Evolutionary conservation across 2,329 filamentous ascomycete species (phyloP).

Genomic region (Aspergillus sojae): DNA sequence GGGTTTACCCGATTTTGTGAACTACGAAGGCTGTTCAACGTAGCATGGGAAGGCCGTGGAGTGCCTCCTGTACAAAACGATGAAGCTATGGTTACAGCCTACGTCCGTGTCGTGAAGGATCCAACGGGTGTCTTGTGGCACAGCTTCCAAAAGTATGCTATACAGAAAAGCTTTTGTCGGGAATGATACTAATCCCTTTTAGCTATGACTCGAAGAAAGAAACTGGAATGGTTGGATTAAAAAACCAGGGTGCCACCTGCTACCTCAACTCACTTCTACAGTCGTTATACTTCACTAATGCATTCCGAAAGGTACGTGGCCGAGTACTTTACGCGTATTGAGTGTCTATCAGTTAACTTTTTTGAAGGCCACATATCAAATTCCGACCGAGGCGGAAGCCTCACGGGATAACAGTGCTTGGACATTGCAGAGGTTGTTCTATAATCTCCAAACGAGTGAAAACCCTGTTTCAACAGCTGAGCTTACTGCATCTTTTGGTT

Average conservation of each 20-base stretch:
- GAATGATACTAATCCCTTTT: conserved; percentile 49
- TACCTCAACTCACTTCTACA: conserved; percentile 85
- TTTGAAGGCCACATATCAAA: conserved; percentile 85
- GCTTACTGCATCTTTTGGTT: conserved; percentile 94
- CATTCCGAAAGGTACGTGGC: conserved; percentile 78
- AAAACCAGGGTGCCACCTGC: conserved; percentile 93
- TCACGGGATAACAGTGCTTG: conserved; percentile 87
- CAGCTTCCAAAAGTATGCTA: conserved; percentile 46
- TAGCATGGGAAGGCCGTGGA: conserved; percentile 69
- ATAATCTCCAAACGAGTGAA: conserved; percentile 85
- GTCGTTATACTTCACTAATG: conserved; percentile 84
- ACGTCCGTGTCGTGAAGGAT: conserved; percentile 53
- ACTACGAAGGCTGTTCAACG: conserved; percentile 78
- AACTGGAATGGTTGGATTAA: conserved; percentile 93
- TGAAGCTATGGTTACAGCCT: conserved; percentile 50
- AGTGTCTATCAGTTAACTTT: conserved; percentile 3
- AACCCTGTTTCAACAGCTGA: conserved; percentile 86
- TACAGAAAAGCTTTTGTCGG: background rate
- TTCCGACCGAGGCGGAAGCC: conserved; percentile 85
- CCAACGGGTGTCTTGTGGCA: conserved; percentile 54
- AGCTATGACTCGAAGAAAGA: conserved; percentile 98
- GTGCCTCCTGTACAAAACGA: conserved; percentile 58
- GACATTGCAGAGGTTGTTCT: conserved; percentile 90
- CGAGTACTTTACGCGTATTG: background rate
- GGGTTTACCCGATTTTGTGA: conserved; percentile 97